Conservation (phyloP, 2,329 filamentous ascomycete genomes). For the Coniosporium tulheliwenetii region DNA sequence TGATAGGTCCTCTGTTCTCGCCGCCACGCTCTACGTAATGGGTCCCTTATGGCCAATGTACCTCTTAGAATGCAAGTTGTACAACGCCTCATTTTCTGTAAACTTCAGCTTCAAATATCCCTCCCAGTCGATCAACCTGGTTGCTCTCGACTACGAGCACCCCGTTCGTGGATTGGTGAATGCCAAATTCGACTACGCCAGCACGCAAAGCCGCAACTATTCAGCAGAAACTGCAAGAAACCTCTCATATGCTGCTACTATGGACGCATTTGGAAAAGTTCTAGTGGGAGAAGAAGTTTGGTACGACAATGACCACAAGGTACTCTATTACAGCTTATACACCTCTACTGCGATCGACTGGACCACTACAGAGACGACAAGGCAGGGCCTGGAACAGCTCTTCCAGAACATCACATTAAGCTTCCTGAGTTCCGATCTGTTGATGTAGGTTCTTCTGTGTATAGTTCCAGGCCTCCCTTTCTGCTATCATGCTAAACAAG, state of each 20-base stretch:
- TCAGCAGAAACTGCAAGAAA: not conserved
- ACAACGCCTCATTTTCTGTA: not conserved
- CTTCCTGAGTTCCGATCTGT: not conserved
- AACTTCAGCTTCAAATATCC: not conserved
- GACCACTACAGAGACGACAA: not conserved
- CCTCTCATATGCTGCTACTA: not conserved
- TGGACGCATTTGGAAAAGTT: not conserved
- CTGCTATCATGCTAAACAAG: not conserved
- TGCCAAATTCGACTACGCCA: not conserved
- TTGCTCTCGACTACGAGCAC: not conserved
- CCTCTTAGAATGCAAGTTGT: not conserved
- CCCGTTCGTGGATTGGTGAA: not conserved
- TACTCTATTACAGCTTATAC: too few species aligned
- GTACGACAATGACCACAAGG: not conserved
- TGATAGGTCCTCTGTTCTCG: too few species aligned
- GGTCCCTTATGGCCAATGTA: not conserved
- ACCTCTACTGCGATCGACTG: too few species aligned
- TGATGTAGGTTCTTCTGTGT: not conserved
- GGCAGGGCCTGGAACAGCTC: not conserved
- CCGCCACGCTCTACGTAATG: too few species aligned
- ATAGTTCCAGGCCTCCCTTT: too few species aligned
- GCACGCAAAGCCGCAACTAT: not conserved
- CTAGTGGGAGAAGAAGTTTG: not conserved
- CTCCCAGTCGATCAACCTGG: not conserved
- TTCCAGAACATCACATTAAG: constrained; percentile 1